These are phyloP conservation scores for Strobilomyces confusus DNA, from an alignment of 768 basidiomycete genomes.

Conservation along the genomic window DNA sequence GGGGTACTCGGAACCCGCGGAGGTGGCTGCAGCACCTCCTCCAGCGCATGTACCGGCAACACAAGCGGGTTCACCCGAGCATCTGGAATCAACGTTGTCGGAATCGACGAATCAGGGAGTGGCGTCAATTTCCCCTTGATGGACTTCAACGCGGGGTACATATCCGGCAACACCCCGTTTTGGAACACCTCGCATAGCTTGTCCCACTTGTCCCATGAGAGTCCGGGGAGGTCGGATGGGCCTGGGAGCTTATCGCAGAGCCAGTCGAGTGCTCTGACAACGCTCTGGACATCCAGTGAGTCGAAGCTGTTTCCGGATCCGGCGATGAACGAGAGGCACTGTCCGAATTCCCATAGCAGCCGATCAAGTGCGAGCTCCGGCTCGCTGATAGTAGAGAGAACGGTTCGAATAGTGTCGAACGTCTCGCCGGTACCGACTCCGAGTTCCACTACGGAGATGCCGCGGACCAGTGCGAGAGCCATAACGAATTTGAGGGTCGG, in stretches of 20 bases:
- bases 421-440: slow-evolving; percentile 18
- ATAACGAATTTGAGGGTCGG: slow-evolving; percentile 33
- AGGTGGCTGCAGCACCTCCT: slow-evolving; percentile 43
- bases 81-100: slow-evolving; percentile 34
- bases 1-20: too few species aligned
- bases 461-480: slow-evolving; percentile 31
- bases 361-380: slow-evolving; percentile 24
- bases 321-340: slow-evolving; percentile 30
- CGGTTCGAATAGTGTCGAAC: slow-evolving; percentile 23
- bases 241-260: slow-evolving; percentile 42
- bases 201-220: slow-evolving; percentile 44
- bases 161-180: slow-evolving; percentile 25
- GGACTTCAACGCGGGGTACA: slow-evolving; percentile 29
- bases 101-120: slow-evolving; percentile 19
- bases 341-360: slow-evolving; percentile 37
- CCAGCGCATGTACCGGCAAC: slow-evolving; percentile 45
- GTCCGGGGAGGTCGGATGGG: slow-evolving; percentile 45
- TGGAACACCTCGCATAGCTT: slow-evolving; percentile 41
- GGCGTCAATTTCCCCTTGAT: slow-evolving; percentile 33
- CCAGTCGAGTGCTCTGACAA: slow-evolving; percentile 54
- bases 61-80: slow-evolving; percentile 25
- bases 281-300: slow-evolving; percentile 34
- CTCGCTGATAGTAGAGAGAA: slow-evolving; percentile 25
- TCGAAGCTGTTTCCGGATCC: slow-evolving; percentile 22
- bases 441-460: slow-evolving; percentile 23